phyloP scores from a whole-genome alignment of 176 grass and related monocot species.

The Zoysia japonica region DNA sequence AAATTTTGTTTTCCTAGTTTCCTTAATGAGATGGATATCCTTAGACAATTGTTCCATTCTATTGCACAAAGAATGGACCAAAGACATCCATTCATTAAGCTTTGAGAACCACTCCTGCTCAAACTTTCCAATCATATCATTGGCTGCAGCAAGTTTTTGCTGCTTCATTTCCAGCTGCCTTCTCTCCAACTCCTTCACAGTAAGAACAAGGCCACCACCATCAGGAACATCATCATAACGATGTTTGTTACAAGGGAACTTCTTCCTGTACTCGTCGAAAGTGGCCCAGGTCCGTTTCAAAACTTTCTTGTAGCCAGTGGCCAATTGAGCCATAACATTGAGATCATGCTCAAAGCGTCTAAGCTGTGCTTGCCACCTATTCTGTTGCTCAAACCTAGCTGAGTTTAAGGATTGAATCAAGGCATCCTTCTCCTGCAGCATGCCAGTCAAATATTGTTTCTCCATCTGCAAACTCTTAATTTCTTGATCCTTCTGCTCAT shows the following conservation, averaged over 20 bases:
- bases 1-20: conserved; percentile 44
- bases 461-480: conserved; percentile 47
- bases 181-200: conserved; percentile 63
- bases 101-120: conserved; percentile 53
- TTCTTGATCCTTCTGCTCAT: conserved; percentile 60
- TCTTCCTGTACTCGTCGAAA: conserved; percentile 67
- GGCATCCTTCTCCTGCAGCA: conserved; percentile 64
- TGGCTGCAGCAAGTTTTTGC: conserved; percentile 24
- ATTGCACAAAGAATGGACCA: not conserved
- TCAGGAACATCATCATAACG: conserved; percentile 57
- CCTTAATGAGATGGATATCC: conserved; percentile 49
- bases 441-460: conserved; percentile 43
- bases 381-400: conserved; percentile 42
- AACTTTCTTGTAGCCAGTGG: conserved; percentile 56
- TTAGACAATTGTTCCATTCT: conserved; percentile 35
- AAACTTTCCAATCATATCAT: conserved; percentile 51
- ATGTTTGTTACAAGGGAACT: conserved; percentile 56
- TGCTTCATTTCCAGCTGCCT: conserved; percentile 49
- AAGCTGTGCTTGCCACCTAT: conserved; percentile 62
- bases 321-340: conserved; percentile 67
- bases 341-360: conserved; percentile 70
- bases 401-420: conserved; percentile 54
- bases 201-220: conserved; percentile 72
- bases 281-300: conserved; percentile 48
- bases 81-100: conserved; percentile 12